Percentiles rank a stretch among this genome's conserved stretches.
phyloP scores from a whole-genome alignment of 345 rosid species.

The Arabis alpina region DNA sequence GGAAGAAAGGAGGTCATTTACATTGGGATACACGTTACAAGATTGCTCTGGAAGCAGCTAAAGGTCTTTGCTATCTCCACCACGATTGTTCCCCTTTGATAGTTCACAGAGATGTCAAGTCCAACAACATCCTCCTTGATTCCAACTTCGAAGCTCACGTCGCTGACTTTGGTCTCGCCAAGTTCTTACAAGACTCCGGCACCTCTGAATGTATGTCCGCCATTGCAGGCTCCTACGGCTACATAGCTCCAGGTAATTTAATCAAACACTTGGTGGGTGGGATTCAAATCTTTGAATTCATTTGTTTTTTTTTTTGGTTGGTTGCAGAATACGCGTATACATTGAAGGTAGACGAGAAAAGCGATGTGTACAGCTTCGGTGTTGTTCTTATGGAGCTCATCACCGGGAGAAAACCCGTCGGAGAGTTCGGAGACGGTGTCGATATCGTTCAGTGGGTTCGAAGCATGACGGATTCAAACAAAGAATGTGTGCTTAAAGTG shows the following conservation, averaged over 20 bases:
- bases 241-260: constrained; percentile 85
- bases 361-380: constrained; percentile 96
- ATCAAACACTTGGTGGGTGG: not conserved
- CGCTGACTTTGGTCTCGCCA: constrained; percentile 92
- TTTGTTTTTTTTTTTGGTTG: not conserved
- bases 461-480: constrained; percentile 82
- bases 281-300: not conserved
- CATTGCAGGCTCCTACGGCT: constrained; percentile 94
- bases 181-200: constrained; percentile 88
- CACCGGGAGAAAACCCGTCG: constrained; percentile 86
- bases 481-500: constrained; percentile 80
- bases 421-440: constrained; percentile 97
- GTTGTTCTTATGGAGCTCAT: constrained; percentile 88
- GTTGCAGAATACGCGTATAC: constrained; percentile 93
- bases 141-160: constrained; percentile 83
- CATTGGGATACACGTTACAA: constrained; percentile 83
- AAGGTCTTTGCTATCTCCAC: constrained; percentile 82
- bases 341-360: constrained; percentile 97
- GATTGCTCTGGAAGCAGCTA: constrained; percentile 81
- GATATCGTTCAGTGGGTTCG: constrained; percentile 98
- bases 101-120: constrained; percentile 82
- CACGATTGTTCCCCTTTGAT: constrained; percentile 87
- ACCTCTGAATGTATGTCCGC: constrained; percentile 98
- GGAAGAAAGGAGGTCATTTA: constrained; percentile 84
- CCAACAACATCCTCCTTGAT: constrained; percentile 81